Evolutionary conservation across 805 yeast species (phyloP).

Genomic region (Ogataea ganodermae): DNA sequence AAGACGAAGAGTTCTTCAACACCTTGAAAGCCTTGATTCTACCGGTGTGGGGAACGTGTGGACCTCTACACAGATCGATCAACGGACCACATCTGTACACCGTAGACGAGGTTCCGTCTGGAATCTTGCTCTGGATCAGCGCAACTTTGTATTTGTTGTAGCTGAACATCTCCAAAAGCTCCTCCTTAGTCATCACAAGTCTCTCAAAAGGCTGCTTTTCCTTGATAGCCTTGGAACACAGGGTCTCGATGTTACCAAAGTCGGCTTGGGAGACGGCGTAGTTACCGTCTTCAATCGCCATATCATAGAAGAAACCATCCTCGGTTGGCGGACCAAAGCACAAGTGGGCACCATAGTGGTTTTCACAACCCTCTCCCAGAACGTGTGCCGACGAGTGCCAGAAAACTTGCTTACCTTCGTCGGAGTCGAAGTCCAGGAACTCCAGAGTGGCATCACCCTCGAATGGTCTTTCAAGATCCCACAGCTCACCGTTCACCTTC

Average conservation of each 20-base stretch:
- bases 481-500: conserved; percentile 83
- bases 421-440: conserved; percentile 85
- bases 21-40: conserved; percentile 92
- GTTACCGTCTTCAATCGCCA: conserved; percentile 79
- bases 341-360: conserved; percentile 92
- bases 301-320: conserved; percentile 97
- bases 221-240: conserved; percentile 86
- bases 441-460: conserved; percentile 72
- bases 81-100: conserved; percentile 97
- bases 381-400: conserved; percentile 99
- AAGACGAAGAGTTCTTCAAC: conserved; percentile 93
- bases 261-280: conserved; percentile 78
- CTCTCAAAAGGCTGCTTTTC: conserved; percentile 96
- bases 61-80: conserved; percentile 96
- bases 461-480: conserved; percentile 95
- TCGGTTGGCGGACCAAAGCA: conserved; percentile 96
- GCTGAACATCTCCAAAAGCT: conserved; percentile 86
- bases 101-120: conserved; percentile 94
- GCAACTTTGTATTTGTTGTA: conserved; percentile 96
- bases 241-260: conserved; percentile 79
- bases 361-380: conserved; percentile 96
- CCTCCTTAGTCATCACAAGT: conserved; percentile 87
- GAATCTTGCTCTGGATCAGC: conserved; percentile 82
- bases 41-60: conserved; percentile 97
- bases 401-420: conserved; percentile 94